Percentiles rank a stretch among this genome's conserved stretches.
phyloP scores from a whole-genome alignment of 495 filamentous ascomycete species.

The Arthonia radiata region DNA sequence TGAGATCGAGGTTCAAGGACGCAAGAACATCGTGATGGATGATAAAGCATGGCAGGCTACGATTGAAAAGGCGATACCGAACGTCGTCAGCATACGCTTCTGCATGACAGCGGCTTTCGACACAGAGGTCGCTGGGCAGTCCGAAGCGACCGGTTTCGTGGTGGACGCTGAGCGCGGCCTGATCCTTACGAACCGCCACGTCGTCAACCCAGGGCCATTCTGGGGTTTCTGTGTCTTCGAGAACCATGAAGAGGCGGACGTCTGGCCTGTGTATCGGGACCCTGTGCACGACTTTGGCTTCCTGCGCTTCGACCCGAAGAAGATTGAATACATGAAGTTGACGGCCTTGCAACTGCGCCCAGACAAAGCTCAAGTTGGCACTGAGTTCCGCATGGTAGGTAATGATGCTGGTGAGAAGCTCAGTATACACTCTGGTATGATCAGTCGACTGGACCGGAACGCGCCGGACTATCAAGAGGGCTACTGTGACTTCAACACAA shows the following conservation, averaged over 20 bases:
- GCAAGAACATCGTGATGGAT: no score
- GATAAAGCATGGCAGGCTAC: constrained; percentile 95
- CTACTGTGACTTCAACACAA: constrained; percentile 98
- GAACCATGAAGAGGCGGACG: constrained; percentile 87
- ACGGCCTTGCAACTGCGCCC: constrained; percentile 56
- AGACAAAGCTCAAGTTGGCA: constrained; percentile 46
- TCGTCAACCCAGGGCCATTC: constrained; percentile 90
- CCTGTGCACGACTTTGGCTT: constrained; percentile 98
- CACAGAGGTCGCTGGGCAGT: constrained; percentile 75
- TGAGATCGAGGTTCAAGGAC: no score
- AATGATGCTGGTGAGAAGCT: constrained; percentile 98
- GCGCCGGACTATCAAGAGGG: constrained; percentile 95
- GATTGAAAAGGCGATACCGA: constrained; percentile 76
- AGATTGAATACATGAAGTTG: constrained; percentile 89
- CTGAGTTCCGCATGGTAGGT: constrained; percentile 88
- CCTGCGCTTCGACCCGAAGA: constrained; percentile 79
- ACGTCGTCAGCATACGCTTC: constrained; percentile 93
- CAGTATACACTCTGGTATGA: constrained; percentile 91
- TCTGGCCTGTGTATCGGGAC: constrained; percentile 93
- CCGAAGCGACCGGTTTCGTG: constrained; percentile 92
- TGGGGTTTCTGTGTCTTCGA: constrained; percentile 97
- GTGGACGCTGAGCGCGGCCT: constrained; percentile 89
- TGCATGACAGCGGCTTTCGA: constrained; percentile 97
- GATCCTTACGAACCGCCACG: constrained; percentile 34
- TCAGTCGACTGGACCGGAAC: constrained; percentile 85